Conservation (phyloP, 331 rosid genomes). For the Quercus phellos region DNA sequence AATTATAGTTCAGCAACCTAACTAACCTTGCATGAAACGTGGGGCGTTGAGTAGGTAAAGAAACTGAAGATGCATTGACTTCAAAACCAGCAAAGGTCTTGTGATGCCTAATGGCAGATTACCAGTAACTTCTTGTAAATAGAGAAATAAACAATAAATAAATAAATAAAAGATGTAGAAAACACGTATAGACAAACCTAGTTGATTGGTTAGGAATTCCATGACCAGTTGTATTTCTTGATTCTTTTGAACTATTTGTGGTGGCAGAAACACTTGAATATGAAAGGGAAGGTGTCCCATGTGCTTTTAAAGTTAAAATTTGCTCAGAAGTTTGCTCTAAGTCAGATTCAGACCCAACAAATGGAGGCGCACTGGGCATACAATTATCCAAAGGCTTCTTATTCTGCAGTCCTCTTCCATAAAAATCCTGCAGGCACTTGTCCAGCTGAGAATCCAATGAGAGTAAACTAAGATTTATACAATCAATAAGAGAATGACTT, state of each 20-base stretch:
- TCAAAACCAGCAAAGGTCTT: slow-evolving; percentile 23
- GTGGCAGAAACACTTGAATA: not conserved
- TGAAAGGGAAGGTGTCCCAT: not conserved
- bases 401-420: not conserved
- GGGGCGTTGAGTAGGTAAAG: slow-evolving; percentile 15
- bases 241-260: not conserved
- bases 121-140: not conserved
- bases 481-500: not conserved
- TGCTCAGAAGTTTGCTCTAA: not conserved
- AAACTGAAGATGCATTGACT: slow-evolving; percentile 5
- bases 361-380: slow-evolving; percentile 24
- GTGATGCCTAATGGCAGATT: not conserved
- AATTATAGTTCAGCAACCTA: slow-evolving; percentile 3
- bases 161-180: not conserved
- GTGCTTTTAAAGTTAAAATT: not conserved
- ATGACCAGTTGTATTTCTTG: not conserved
- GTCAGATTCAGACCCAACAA: slow-evolving; percentile 1
- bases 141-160: not conserved
- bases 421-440: slow-evolving; percentile 1
- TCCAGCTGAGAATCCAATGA: not conserved
- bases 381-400: not conserved
- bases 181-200: slow-evolving; percentile 17
- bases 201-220: slow-evolving; percentile 6
- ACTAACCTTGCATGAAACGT: slow-evolving; percentile 26
- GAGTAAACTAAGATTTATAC: not conserved